Evolutionary conservation across 495 filamentous ascomycete species (phyloP).

Genomic region (Penicillium fimorum): DNA sequence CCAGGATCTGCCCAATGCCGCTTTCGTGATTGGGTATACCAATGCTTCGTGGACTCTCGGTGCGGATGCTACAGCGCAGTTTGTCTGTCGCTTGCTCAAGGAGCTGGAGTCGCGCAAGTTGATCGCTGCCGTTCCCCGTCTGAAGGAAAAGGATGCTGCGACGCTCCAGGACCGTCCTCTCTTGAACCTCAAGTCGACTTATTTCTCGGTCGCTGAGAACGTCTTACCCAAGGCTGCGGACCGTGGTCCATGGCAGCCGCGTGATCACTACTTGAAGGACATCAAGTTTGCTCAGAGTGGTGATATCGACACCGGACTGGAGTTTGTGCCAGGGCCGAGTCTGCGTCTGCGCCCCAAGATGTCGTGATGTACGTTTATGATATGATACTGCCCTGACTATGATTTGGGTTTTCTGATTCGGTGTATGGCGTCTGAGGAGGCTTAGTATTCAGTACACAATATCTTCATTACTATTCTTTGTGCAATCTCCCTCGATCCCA

Average conservation of each 20-base stretch:
- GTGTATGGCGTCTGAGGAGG: neutral
- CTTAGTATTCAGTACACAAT: neutral
- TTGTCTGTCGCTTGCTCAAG: slow-evolving; percentile 46
- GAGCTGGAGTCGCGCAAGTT: slow-evolving; percentile 40
- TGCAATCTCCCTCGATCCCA: neutral
- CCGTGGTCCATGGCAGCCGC: slow-evolving; percentile 53
- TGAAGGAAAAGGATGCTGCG: slow-evolving; percentile 32
- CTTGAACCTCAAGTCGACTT: slow-evolving; percentile 51
- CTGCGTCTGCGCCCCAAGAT: slow-evolving; percentile 24
- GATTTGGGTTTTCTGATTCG: neutral
- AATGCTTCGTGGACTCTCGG: slow-evolving; percentile 61
- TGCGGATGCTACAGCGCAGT: slow-evolving; percentile 51
- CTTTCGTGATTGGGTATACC: slow-evolving; percentile 57
- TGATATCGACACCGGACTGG: slow-evolving; percentile 39
- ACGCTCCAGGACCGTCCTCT: slow-evolving; percentile 36
- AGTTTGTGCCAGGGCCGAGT: slow-evolving; percentile 31
- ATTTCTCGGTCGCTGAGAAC: slow-evolving; percentile 41
- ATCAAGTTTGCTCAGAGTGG: slow-evolving; percentile 49
- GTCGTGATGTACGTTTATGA: slow-evolving; percentile 17
- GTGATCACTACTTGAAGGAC: slow-evolving; percentile 55
- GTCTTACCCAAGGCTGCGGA: slow-evolving; percentile 46
- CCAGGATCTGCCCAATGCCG: slow-evolving; percentile 57
- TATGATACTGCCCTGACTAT: neutral
- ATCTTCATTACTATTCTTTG: neutral
- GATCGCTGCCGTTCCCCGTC: slow-evolving; percentile 38